These are phyloP conservation scores for Paecilomyces dactylethromorphus DNA, from an alignment of 2,329 filamentous ascomycete species.

Conservation along the genomic window DNA sequence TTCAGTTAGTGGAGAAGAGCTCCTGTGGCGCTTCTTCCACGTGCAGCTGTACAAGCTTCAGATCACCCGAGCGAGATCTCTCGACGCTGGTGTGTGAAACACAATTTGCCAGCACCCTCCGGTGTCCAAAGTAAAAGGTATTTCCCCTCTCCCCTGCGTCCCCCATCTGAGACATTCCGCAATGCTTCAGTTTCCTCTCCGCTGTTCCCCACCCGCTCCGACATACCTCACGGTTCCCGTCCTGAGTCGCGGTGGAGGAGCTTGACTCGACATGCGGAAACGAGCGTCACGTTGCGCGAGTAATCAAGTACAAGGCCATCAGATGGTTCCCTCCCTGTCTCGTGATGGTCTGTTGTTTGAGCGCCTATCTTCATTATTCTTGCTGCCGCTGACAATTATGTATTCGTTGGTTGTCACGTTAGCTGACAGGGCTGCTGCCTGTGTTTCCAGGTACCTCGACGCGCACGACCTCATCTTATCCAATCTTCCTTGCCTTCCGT, in stretches of 20 bases:
- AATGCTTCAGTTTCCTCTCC: background rate
- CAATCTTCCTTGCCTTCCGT: background rate
- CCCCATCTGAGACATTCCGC: background rate
- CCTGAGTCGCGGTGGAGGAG: background rate
- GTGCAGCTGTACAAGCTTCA: background rate
- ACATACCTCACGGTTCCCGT: background rate
- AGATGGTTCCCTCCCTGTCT: background rate
- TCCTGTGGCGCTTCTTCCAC: background rate
- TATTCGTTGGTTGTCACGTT: background rate
- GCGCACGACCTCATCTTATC: conserved; percentile 9
- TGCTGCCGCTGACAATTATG: background rate
- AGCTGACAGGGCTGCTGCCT: background rate
- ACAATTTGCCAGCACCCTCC: too few relatives aligned
- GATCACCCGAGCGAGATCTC: background rate
- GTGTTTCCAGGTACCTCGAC: conserved; percentile 15
- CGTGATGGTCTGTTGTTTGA: background rate
- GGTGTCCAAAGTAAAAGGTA: background rate
- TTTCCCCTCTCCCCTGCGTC: background rate
- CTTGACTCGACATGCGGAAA: background rate
- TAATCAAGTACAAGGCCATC: background rate
- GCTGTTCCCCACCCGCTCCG: background rate
- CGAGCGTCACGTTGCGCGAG: background rate
- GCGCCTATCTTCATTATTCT: background rate
- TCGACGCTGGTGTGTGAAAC: background rate
- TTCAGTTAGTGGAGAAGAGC: background rate